Base-by-base conservation (phyloP, 352 stramenopile genomes). In the Pythium insidiosum region DNA sequence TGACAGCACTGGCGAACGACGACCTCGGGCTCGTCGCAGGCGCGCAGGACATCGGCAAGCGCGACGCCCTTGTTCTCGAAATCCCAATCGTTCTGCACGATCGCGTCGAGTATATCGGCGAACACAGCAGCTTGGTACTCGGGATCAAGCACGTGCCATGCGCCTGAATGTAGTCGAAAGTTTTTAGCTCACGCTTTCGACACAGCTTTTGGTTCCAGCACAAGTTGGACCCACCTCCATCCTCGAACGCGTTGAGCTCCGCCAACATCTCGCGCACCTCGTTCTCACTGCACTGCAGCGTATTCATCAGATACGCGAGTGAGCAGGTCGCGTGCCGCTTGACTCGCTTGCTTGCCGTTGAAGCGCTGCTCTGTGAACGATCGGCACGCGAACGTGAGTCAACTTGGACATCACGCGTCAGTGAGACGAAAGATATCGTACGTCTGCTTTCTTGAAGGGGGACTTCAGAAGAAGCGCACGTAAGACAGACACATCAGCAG, bases 71-170 rank as follows among this genome's bases (percentile, higher is more conserved):
- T 10, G 3, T 33, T 34, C 6, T 84, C 49, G 18, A 71, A 69
- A 12, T 86, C 62, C 63, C 64, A 81, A 34, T 93, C 77, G 15
- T 85, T 66, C 48, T 93, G 66, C 10, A 90, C 63, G 16, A 88
- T 58, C 1, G 58, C 43, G 50, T 90, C 70, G n/a, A 93, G 52
- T 45, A 93, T 75, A 15, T 89, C 70, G 5, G 64, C 59, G 33
- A 93, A 85, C 18, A 93, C 60, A 31, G 59, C 56, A 6, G 52
- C 39, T 43, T 88, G 61, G 29, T 89, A 93, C 29, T 40, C 43
- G 0, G 63, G 55, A 55, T 60, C 64, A 20, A 93, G 56, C 35
- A 93, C 28, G 1, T 72, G 64, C 80, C 80, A 93, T 9, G 45
- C 48, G n/a, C 56, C 61, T 67, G 29, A n/a, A n/a, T n/a, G n/a